Conservation (phyloP, 2,329 filamentous ascomycete genomes). For the Balansia obtecta region DNA sequence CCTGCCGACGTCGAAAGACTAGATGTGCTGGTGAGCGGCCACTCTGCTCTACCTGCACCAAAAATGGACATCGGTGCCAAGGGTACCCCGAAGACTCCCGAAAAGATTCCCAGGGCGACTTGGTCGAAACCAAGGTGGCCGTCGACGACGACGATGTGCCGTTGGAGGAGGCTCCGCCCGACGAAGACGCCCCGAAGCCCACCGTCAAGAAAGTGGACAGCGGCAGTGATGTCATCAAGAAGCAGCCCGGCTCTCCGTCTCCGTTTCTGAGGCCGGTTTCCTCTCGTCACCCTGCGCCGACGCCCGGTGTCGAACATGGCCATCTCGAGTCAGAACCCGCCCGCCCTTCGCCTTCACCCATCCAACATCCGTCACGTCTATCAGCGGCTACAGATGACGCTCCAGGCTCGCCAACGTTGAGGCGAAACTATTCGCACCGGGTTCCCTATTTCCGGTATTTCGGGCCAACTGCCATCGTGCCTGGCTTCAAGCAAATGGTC, state of each 20-base stretch:
- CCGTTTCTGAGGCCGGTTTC: not conserved
- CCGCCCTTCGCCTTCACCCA: conserved; percentile 6
- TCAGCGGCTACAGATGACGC: conserved; percentile 12
- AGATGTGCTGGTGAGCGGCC: conserved; percentile 64
- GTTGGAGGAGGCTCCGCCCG: conserved; percentile 1
- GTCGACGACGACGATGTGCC: conserved; percentile 8
- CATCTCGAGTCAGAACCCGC: not conserved
- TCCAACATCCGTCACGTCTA: conserved; percentile 7
- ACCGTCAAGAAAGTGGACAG: not conserved
- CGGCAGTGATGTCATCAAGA: conserved; percentile 1
- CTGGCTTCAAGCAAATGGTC: conserved; percentile 88
- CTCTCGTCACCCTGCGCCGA: not conserved
- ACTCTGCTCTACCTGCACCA: conserved; percentile 57
- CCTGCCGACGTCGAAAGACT: conserved; percentile 65
- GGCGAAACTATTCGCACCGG: conserved; percentile 44
- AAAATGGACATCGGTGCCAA: conserved; percentile 56
- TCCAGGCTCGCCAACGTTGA: conserved; percentile 29
- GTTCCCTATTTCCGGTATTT: conserved; percentile 89
- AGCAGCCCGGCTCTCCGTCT: not conserved
- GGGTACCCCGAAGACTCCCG: conserved; percentile 49
- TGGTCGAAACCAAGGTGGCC: conserved; percentile 10
- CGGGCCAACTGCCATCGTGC: conserved; percentile 80
- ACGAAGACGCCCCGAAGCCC: conserved; percentile 2
- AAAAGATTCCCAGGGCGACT: conserved; percentile 23
- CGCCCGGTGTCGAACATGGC: not conserved